Base-by-base conservation (phyloP, 495 filamentous ascomycete genomes). In the Baudoinia panamericana region DNA sequence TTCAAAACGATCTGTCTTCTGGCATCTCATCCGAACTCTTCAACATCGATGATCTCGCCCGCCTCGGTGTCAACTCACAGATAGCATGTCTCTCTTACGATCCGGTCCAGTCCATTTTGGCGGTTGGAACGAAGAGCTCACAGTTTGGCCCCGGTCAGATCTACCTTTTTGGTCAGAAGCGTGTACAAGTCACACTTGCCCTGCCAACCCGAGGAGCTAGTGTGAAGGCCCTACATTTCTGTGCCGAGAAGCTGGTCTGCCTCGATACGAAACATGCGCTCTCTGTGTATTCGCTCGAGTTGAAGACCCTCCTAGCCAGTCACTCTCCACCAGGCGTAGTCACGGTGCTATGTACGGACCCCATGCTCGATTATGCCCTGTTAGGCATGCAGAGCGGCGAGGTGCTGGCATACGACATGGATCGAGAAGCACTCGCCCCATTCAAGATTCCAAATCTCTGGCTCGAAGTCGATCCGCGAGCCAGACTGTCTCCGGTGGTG, bases 41-140 rank as follows among this genome's bases (percentile, higher is more conserved):
- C 57, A 61, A 72, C 36, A 72, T 86, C 16, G 90, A 94, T 56
- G 83, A 94, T 56, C 76, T 86, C 45, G 69, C 70, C 28, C 77
- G 83, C 53, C 92, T 80, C 56, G 90, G 90, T 37, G 71, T 96
- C 50, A 86, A 84, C 55, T 93, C 84, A 5, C 82, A 88, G 56
- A 75, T 90, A 43, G 78, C 54, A 20, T 58, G 55, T 52, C 77
- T 96, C 30, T 78, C 87, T 48, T 95, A 92, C 66, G 85, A 95
- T 46, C 88, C 90, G 4, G 68, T 92, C 17, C 90, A 96, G 57
- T 93, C 86, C 15, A 76, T 97, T 21, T 67, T 97, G 22, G 90
- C 86, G n/a, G 71, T 96, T 32, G 90, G 85, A 19, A 96, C 92
- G 33, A 77, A 73, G 56, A 81, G 53, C 60, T 80, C 81, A 25